Evolutionary conservation across 1,284 basidiomycete species (phyloP), one percentile per base, ranked within the genome.

Genomic region (Anthracocystis walkeri): DNA sequence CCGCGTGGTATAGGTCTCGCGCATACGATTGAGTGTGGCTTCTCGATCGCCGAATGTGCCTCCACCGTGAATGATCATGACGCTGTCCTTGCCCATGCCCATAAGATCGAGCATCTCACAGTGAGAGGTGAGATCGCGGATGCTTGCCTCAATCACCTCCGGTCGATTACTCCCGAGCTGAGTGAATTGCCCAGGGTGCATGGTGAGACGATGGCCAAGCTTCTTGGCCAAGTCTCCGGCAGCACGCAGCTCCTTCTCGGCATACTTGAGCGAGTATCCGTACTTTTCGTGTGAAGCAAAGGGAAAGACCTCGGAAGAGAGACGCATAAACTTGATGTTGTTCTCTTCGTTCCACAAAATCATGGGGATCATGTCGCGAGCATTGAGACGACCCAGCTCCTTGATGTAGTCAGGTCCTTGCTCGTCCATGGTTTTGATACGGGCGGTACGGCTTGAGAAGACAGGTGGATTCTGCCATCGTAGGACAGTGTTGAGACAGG

Each of bases 101-200:
- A 96, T 93, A 23, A 90, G 87, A 61, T 93, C 91, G 82, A 95
- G 88, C 89, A 95, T 92, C 84, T 94, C 90, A 66, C 90, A 90
- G 74, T 97, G 94, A 80, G 95, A 94, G 27, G 88, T 87, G 21
- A 96, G 87, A 72, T 97, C 94, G 11, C 92, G 88, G 7, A 95
- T 87, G 8, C 92, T 90, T 4, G 92, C 89, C 31, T 89, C 88
- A 10, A 95, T 88, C 10, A 96, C 94, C 14, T 88, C 87, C 7
- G 89, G 87, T 35, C 89, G 91, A 0, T 92, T 92, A 27, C 91
- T 92, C 4, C 91, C 93, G 3, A 95, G 87, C 82, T 95, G 93
- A 0, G 92, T 93, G 82, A 91, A 94, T 82, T 88, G 84, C 25
- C 94, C 94, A 0, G 94, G 94, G 85, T 96, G 94, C 14, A 90